Evolutionary conservation across 495 filamentous ascomycete species (phyloP), one percentile per base, ranked within the genome.

Genomic region (Lophiostoma macrostomum): DNA sequence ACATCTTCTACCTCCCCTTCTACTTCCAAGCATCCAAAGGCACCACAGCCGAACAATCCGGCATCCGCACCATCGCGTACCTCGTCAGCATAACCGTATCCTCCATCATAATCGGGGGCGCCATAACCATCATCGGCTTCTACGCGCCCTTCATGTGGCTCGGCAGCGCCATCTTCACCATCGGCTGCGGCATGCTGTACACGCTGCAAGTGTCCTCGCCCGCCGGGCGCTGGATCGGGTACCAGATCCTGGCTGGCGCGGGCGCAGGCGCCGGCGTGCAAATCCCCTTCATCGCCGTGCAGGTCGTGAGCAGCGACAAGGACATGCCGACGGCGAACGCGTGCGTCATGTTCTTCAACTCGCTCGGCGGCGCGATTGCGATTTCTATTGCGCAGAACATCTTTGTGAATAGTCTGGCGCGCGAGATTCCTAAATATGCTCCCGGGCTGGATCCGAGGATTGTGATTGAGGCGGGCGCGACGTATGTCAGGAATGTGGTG

Each of bases 1-100:
- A 69, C 41, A 58, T 66, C 18, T 70, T 64, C 55, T 72, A 71
- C 48, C 60, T 72, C 11, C 69, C 69, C 6, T 66, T 71, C 55
- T 72, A 69, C 50, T 72, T 72, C 59, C 69, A 72, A 50, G 68
- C 64, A 12, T 41, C 51, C 28, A 65, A 69, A 53, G 56, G 60
- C 25, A 64, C 58, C 10, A 64, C 64, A 5, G 68, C 68, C 23
- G 55, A 63, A 40, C 49, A 47, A 23, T 67, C 64, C 28, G 68
- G 68, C 12, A 66, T 71, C 35, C 63, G 63, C 19, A 51, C 43
- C 16, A 66, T 71, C 32, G 63, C 68, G 10, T 66, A 66, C 41
- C 49, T 69, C 13, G 58, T 68, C 24, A 56, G 53, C 41, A 58
- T 60, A 16, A 65, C 65, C 5, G 0, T 63, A 13, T 29, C 58